These are phyloP conservation scores for Exophiala aquamarina DNA, from an alignment of 2,329 filamentous ascomycete species.

Conservation along the genomic window DNA sequence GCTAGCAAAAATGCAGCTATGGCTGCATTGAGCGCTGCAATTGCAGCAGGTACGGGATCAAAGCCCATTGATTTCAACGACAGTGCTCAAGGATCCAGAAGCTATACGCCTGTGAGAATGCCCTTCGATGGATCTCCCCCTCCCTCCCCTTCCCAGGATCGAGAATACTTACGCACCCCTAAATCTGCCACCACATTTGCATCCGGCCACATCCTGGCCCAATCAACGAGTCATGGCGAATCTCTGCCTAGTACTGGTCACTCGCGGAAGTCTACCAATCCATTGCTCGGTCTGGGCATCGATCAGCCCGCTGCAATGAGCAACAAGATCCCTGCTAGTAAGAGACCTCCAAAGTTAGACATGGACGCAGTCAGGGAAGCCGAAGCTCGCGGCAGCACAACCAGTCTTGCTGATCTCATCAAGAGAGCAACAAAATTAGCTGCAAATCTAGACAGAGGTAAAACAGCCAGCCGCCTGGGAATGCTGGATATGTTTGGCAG, in stretches of 20 bases:
- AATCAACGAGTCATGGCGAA: too few relatives aligned
- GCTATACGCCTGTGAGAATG: slow-evolving; percentile 22
- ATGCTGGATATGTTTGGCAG: slow-evolving; percentile 48
- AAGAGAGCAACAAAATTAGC: slow-evolving; percentile 82
- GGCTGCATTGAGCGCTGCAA: slow-evolving; percentile 24
- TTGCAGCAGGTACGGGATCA: slow-evolving; percentile 19
- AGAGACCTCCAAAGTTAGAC: slow-evolving; percentile 70
- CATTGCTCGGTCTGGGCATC: slow-evolving; percentile 21
- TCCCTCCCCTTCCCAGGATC: slow-evolving; percentile 17
- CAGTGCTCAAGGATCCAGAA: slow-evolving; percentile 15
- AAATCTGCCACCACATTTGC: slow-evolving; percentile 17
- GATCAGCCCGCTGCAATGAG: slow-evolving; percentile 34
- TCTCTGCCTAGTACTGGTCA: slow-evolving; percentile 9
- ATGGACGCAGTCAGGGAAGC: slow-evolving; percentile 79
- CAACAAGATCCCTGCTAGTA: slow-evolving; percentile 38
- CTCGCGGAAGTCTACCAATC: slow-evolving; percentile 22
- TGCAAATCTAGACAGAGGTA: slow-evolving; percentile 82
- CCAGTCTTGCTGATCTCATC: slow-evolving; percentile 89
- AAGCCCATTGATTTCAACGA: slow-evolving; percentile 4
- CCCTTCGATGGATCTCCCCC: slow-evolving; percentile 23
- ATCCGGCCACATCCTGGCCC: slow-evolving; percentile 14
- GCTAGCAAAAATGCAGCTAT: slow-evolving; percentile 21
- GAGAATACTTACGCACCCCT: slow-evolving; percentile 21
- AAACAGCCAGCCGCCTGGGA: slow-evolving; percentile 60
- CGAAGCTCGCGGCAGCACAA: slow-evolving; percentile 83